Conservation (phyloP, 257 asterid species). For the Solanum chilense region DNA sequence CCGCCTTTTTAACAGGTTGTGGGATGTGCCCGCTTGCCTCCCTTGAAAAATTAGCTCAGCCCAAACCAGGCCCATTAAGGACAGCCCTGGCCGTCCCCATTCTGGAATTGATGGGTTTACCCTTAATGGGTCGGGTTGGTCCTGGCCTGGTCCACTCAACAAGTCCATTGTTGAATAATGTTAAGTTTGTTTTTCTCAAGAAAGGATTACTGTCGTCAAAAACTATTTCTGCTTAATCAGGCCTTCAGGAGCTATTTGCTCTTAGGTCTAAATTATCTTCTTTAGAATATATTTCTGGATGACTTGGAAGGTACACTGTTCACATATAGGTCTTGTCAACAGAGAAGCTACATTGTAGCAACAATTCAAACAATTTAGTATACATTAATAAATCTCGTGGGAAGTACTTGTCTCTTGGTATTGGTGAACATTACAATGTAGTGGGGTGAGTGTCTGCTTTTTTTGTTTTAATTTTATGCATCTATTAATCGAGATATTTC, state of each 20-base stretch:
- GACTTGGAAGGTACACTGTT: neutral
- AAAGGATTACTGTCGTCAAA: neutral
- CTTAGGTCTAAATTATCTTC: neutral
- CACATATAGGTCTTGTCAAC: neutral
- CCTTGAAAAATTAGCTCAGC: neutral
- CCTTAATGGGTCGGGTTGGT: neutral
- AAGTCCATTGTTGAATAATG: neutral
- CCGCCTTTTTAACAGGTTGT: neutral
- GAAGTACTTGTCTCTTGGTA: neutral
- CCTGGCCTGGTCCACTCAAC: neutral
- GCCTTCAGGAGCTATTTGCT: neutral
- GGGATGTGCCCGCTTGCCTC: neutral
- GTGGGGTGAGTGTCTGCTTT: neutral
- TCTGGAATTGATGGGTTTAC: neutral
- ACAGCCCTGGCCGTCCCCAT: neutral
- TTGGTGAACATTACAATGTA: neutral
- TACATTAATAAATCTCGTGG: neutral
- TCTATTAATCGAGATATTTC: neutral
- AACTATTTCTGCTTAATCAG: neutral
- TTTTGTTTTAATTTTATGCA: neutral
- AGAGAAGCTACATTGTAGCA: neutral
- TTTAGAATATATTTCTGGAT: neutral
- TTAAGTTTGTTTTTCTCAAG: neutral
- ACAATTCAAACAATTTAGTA: neutral
- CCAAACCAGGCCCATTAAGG: neutral